Percentiles rank a stretch among this genome's conserved stretches.
phyloP scores from a whole-genome alignment of 1,139 yeast species.

The Zygosaccharomyces pseudobailii region DNA sequence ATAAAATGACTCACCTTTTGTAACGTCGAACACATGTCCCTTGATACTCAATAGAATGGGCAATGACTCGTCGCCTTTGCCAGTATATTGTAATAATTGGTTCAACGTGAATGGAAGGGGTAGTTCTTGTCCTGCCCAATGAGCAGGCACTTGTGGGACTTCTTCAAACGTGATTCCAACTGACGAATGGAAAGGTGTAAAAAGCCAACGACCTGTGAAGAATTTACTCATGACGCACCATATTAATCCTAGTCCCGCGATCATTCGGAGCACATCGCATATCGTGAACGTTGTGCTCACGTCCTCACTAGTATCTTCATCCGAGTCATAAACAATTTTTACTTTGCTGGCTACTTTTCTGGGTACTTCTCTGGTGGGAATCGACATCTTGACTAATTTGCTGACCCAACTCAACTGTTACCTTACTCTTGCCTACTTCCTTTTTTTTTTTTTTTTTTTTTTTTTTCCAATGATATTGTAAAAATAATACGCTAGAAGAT shows the following conservation, averaged over 20 bases:
- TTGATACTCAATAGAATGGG: constrained; percentile 20
- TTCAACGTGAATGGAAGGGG: constrained; percentile 17
- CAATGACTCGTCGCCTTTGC: constrained; percentile 5
- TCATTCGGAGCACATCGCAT: constrained; percentile 18
- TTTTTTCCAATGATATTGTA: neutral
- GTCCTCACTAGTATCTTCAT: constrained; percentile 4
- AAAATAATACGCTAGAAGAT: neutral
- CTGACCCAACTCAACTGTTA: neutral
- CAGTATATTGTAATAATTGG: constrained; percentile 15
- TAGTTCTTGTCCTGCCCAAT: constrained; percentile 14
- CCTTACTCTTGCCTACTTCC: neutral
- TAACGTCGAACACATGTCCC: constrained; percentile 25
- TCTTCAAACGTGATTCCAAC: too few relatives aligned
- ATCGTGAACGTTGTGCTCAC: constrained; percentile 13
- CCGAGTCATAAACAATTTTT: neutral
- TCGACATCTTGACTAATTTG: neutral
- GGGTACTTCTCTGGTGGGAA: too few relatives aligned
- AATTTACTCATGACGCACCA: constrained; percentile 8
- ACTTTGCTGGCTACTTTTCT: constrained; percentile 10
- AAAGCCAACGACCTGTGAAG: constrained; percentile 12
- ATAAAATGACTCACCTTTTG: constrained; percentile 19
- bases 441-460: neutral
- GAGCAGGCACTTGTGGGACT: constrained; percentile 8
- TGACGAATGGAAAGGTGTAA: neutral
- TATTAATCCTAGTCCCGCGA: constrained; percentile 15